Conservation (phyloP, 768 basidiomycete genomes). For the Serendipita sp. region DNA sequence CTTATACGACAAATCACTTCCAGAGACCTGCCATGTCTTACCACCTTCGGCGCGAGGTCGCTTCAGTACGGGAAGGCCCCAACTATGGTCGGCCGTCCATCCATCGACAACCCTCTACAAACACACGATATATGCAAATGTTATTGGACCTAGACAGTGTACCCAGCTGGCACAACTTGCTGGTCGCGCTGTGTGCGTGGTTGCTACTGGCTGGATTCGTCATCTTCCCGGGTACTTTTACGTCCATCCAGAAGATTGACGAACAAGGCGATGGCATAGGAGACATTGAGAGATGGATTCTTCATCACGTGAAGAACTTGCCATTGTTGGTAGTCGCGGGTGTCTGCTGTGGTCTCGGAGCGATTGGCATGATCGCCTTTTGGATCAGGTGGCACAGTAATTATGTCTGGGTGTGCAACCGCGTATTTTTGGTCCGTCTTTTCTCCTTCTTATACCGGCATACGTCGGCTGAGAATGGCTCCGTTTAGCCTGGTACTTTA, state of each 20-base stretch:
- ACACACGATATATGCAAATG: slow-evolving; percentile 45
- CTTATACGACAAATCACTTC: too few relatives aligned
- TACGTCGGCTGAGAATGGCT: slow-evolving; percentile 10
- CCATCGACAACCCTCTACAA: slow-evolving; percentile 5
- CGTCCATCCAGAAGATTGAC: slow-evolving; percentile 25
- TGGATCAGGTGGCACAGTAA: slow-evolving; percentile 45
- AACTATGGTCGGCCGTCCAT: too few relatives aligned
- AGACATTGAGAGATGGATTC: slow-evolving; percentile 4
- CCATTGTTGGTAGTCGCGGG: slow-evolving; percentile 32
- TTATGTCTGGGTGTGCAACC: slow-evolving; percentile 42
- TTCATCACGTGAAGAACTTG: slow-evolving; percentile 1
- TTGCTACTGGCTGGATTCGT: slow-evolving; percentile 45
- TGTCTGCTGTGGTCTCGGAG: slow-evolving; percentile 37
- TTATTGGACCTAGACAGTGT: slow-evolving; percentile 43
- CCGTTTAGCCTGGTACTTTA: slow-evolving; percentile 33
- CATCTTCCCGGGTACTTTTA: slow-evolving; percentile 45
- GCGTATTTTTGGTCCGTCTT: slow-evolving; percentile 28
- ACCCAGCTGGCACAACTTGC: slow-evolving; percentile 30
- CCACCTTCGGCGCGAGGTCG: too few relatives aligned
- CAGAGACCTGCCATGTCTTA: too few relatives aligned
- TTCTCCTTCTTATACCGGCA: not conserved
- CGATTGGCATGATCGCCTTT: slow-evolving; percentile 36
- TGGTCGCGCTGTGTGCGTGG: slow-evolving; percentile 47
- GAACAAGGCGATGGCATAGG: slow-evolving; percentile 25
- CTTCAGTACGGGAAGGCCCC: too few relatives aligned